Conservation (phyloP, 2,329 filamentous ascomycete species). For the Bipolaris sorokiniana region DNA sequence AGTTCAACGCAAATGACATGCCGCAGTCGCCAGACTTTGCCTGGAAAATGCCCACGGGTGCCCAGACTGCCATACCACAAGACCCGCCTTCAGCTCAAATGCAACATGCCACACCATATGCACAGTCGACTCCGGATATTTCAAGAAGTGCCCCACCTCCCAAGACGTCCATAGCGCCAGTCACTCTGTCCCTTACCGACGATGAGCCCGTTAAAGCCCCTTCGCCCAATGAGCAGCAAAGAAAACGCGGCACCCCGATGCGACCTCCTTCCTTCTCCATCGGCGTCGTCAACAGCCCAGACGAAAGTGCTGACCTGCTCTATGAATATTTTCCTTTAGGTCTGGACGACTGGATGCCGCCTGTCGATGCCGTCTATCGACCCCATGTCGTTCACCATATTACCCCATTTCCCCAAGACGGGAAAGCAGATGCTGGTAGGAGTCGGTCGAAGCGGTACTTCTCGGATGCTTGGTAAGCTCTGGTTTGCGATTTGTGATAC, state of each 20-base stretch:
- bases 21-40: slow-evolving; percentile 52
- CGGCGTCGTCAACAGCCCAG: slow-evolving; percentile 64
- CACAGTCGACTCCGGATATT: slow-evolving; percentile 61
- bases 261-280: slow-evolving; percentile 55
- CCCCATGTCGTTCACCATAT: slow-evolving; percentile 90
- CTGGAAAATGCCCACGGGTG: slow-evolving; percentile 52
- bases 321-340: slow-evolving; percentile 96
- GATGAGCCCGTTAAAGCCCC: slow-evolving; percentile 57
- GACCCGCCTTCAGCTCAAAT: slow-evolving; percentile 46
- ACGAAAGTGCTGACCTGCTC: slow-evolving; percentile 80
- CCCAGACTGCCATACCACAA: slow-evolving; percentile 53
- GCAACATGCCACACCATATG: slow-evolving; percentile 51
- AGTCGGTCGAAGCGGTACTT: slow-evolving; percentile 58
- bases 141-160: slow-evolving; percentile 49
- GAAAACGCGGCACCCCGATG: slow-evolving; percentile 48
- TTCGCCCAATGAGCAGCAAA: slow-evolving; percentile 42
- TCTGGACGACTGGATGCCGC: slow-evolving; percentile 90
- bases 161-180: slow-evolving; percentile 55
- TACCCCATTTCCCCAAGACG: slow-evolving; percentile 61
- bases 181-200: slow-evolving; percentile 63
- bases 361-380: slow-evolving; percentile 86
- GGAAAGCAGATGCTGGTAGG: slow-evolving; percentile 53
- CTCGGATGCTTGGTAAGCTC: slow-evolving; percentile 45
- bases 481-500: slow-evolving; percentile 9
- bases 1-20: slow-evolving; percentile 51